Base-by-base conservation (phyloP, 140 eudicot genomes). In the Artemisia princeps region DNA sequence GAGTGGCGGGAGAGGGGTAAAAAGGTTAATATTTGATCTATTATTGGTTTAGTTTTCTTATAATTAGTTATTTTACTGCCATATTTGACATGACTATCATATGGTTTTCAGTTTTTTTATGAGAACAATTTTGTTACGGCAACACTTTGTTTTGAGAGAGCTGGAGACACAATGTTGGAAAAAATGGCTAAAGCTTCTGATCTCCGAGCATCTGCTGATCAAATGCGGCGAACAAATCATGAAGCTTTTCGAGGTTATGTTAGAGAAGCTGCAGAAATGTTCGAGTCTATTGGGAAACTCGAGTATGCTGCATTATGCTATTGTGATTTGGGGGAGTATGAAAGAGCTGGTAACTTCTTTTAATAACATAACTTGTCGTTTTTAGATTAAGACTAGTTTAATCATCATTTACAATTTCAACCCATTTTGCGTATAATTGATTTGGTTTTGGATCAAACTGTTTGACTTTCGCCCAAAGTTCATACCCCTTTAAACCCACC, bases 121-220 rank as follows among this genome's bases (percentile, higher is more conserved):
- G 97, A 86, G 78, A 56, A 75, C 10, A 89, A 89, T 26, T 89
- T 72, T 74, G 95, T 75, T 78, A 83, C 86, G 92, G 97, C 97
- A 49, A 77, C 80, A 3, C 76, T 86, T 89, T 89, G 97, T 75
- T 89, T 89, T 42, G 92, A 89, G 67, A 80, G 83, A 71, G 89
- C 97, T 0, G 95, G 95, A 24, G 97, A 89, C 12, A 56, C 2
- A 15, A 67, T 42, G 37, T 86, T 89, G 95, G 95, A 80, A 53
- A 81, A 67, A 48, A 62, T 79, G 69, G 84, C 92, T 2, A 86
- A 80, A 64, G 97, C 97, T 53, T 70, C 82, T 60, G 79, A 87
- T 16, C 79, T 79, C 14, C 71, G 76, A 77, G 81, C 85, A 68
- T 28, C 74, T 61, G 85, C 85, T 72, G 87, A 78, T 6, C 78